Base-by-base conservation (phyloP, 1,284 basidiomycete species). In the Fomitiporia mediterranea region DNA sequence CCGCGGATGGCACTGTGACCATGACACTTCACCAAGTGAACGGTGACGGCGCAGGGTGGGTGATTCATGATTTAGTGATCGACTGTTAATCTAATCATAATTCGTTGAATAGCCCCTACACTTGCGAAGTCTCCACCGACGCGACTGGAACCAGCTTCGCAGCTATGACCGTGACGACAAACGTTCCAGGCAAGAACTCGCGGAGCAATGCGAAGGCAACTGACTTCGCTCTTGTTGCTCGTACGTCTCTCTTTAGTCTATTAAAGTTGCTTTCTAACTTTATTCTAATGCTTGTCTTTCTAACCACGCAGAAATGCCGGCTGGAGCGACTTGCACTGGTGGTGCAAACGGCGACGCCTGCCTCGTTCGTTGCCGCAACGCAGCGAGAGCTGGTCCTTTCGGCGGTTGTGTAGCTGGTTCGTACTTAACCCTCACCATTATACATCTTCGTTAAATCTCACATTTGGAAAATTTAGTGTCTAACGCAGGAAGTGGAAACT, bases 21-120 rank as follows among this genome's bases (percentile, higher is more conserved):
- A 65, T 65, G 64, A 65, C 64, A 0, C 30, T 65, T 21, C 63
- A 65, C 39, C 64, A 65, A 55, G 57, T 65, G 35, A 64, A 64
- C 50, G 55, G 55, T 6, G 63, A 64, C 39, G 63, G 63, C 30
- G 63, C 62, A 11, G 63, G 63, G 61, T 60, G 37, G 44, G 53
- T 42, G 19, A 30, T 23, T 17, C 32, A 19, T 43, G 15, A n/a
- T 6, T 7, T 19, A 28, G n/a, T n/a, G n/a, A n/a, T n/a, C n/a
- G n/a, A n/a, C 28, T 25, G 3, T 37, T 43, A 40, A 44, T 35
- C 51, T 28, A 15, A 3, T 32, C 3, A 7, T 46, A 7, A 50
- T 35, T 4, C 23, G 15, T 40, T 40, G 2, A 2, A 28, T 39
- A 61, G 63, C 34, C 61, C 63, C 3, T 64, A 64, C 57, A 59